Conservation (phyloP, 306 rosid genomes). For the Ochetophila trinervis region DNA sequence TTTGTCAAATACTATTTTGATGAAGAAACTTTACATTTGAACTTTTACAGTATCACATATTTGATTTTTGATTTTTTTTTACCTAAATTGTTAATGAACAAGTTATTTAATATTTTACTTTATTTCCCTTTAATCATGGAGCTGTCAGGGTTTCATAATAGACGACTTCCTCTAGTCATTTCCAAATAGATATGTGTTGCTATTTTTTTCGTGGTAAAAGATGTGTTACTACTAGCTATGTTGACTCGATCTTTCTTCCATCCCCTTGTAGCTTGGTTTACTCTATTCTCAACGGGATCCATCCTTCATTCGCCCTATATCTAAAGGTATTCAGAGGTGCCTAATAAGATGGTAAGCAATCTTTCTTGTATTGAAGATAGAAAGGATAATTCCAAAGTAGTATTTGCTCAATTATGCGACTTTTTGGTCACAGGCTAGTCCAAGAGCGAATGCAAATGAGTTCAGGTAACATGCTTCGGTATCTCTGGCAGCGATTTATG, state of each 20-base stretch:
- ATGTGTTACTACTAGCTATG: neutral
- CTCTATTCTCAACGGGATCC: constrained; percentile 89
- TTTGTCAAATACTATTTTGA: neutral
- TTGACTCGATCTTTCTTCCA: constrained; percentile 2
- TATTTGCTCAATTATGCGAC: constrained; percentile 5
- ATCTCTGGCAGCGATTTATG: constrained; percentile 67
- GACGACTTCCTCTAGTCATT: neutral
- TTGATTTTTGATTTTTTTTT: neutral
- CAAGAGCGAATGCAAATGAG: constrained; percentile 74
- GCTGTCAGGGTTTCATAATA: neutral
- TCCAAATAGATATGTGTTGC: neutral
- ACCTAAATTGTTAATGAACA: neutral
- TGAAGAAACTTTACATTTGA: neutral
- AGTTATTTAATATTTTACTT: neutral
- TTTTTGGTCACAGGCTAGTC: constrained; percentile 63
- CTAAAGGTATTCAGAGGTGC: constrained; percentile 87
- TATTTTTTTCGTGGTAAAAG: neutral
- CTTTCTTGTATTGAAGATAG: constrained; percentile 17
- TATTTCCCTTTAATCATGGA: neutral
- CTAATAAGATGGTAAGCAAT: constrained; percentile 83
- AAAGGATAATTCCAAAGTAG: constrained; percentile 7
- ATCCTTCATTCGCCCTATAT: constrained; percentile 79
- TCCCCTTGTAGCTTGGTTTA: constrained; percentile 68
- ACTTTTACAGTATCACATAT: neutral
- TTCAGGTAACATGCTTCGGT: constrained; percentile 35